Percentiles rank a stretch among this genome's conserved stretches.
phyloP scores from a whole-genome alignment of 345 rosid species.

The Arabis alpina region DNA sequence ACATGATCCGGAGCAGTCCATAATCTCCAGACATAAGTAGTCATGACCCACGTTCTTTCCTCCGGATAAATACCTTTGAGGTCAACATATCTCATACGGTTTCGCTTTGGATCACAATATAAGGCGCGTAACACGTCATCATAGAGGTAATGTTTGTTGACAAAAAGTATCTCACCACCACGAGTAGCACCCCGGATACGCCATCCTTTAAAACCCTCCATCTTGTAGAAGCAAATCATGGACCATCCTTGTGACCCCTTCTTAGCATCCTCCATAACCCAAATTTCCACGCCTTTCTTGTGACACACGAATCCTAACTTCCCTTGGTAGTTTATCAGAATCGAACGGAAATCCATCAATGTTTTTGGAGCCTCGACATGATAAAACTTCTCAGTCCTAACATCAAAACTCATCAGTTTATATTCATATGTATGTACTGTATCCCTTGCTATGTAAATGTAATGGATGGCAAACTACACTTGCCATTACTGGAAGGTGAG shows the following conservation, averaged over 20 bases:
- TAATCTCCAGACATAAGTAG: not conserved
- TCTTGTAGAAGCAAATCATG: not conserved
- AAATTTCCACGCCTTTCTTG: not conserved
- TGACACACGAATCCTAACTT: constrained; percentile 3
- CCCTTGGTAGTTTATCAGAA: not conserved
- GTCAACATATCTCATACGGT: not conserved
- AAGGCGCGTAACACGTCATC: not conserved
- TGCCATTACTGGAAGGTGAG: not conserved
- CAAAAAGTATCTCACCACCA: constrained; percentile 4
- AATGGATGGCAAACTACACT: not conserved
- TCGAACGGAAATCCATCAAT: not conserved
- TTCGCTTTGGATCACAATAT: not conserved
- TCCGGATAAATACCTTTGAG: not conserved
- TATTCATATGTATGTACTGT: no score
- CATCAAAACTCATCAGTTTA: constrained; percentile 7
- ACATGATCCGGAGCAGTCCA: not conserved
- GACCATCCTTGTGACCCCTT: constrained; percentile 4
- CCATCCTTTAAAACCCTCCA: not conserved
- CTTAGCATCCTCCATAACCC: not conserved
- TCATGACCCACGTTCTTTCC: not conserved
- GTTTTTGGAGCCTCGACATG: constrained; percentile 1
- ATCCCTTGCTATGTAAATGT: not conserved
- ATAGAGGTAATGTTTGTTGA: not conserved
- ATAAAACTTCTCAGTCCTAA: not conserved
- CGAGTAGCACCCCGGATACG: not conserved